Evolutionary conservation across 768 basidiomycete genomes (phyloP).

Genomic region (Serendipita indica): DNA sequence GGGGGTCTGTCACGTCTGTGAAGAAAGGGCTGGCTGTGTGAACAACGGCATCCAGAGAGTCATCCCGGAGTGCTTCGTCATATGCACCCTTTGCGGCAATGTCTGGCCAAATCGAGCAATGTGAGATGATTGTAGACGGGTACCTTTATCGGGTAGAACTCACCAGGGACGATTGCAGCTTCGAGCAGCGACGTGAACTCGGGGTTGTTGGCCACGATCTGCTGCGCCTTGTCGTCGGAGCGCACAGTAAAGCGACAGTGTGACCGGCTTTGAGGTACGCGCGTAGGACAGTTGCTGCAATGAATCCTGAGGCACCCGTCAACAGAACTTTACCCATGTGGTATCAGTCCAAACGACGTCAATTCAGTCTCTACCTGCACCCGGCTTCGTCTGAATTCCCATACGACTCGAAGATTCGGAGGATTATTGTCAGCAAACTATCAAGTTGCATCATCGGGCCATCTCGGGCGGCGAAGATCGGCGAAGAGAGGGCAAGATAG

Average conservation of each 20-base stretch:
- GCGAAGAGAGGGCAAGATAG: too few relatives aligned
- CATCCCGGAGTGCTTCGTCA: neutral
- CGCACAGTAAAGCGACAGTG: conserved; percentile 11
- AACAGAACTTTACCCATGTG: conserved; percentile 6
- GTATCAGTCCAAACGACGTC: too few relatives aligned
- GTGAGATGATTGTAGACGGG: neutral
- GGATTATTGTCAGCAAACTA: too few relatives aligned
- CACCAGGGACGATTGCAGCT: conserved; percentile 7
- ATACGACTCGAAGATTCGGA: too few relatives aligned
- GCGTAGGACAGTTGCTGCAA: conserved; percentile 6
- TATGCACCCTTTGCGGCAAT: conserved; percentile 2
- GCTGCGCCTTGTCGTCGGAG: conserved; percentile 8
- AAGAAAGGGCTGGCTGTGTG: conserved; percentile 7
- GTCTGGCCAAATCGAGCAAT: neutral
- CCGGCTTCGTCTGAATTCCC: too few relatives aligned
- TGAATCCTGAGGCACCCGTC: conserved; percentile 12
- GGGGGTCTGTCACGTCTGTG: neutral
- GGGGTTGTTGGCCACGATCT: neutral
- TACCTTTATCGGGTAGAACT: neutral
- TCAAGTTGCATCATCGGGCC: too few relatives aligned
- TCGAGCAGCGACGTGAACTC: neutral
- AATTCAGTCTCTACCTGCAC: too few relatives aligned
- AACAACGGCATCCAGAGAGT: conserved; percentile 5
- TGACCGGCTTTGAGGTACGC: neutral
- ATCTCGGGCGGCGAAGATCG: too few relatives aligned